These are phyloP conservation scores for Paraphaeosphaeria minitans DNA, from an alignment of 2,329 filamentous ascomycete species.

Conservation along the genomic window DNA sequence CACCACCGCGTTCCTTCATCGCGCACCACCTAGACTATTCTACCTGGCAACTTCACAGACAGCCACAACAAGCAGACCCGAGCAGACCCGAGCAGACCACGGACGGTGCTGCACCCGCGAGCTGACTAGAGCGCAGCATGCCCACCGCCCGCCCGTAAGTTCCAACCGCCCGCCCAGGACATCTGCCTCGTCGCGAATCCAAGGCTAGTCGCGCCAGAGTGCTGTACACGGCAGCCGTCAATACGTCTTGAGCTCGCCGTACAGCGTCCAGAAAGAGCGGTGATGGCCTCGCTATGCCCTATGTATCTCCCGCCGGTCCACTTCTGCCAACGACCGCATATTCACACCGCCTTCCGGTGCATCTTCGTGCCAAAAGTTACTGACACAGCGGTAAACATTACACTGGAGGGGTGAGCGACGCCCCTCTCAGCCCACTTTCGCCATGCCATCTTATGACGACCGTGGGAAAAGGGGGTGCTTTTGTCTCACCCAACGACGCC, in stretches of 20 bases:
- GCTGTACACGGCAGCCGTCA: constrained; percentile 27
- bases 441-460: constrained; percentile 31
- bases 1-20: background rate
- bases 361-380: constrained; percentile 22
- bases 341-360: constrained; percentile 26
- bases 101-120: background rate
- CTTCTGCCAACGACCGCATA: constrained; percentile 25
- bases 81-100: no score
- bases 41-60: background rate
- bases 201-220: constrained; percentile 21
- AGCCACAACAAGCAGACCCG: no score
- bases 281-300: constrained; percentile 31
- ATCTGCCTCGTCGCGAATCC: constrained; percentile 1
- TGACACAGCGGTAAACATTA: constrained; percentile 23
- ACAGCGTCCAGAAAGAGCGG: constrained; percentile 40
- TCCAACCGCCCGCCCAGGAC: constrained; percentile 6
- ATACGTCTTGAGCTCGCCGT: constrained; percentile 20
- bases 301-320: constrained; percentile 34
- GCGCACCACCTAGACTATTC: background rate
- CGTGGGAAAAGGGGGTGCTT: constrained; percentile 28
- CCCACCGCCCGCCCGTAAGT: constrained; percentile 26
- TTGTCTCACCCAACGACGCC: constrained; percentile 29
- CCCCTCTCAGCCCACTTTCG: constrained; percentile 19
- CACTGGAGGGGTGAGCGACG: background rate
- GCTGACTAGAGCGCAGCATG: constrained; percentile 26